A percentile compares a stretch with the other conserved stretches of the same genome.
Conservation (phyloP, 805 yeast species). For the Candida silvicultrix region DNA sequence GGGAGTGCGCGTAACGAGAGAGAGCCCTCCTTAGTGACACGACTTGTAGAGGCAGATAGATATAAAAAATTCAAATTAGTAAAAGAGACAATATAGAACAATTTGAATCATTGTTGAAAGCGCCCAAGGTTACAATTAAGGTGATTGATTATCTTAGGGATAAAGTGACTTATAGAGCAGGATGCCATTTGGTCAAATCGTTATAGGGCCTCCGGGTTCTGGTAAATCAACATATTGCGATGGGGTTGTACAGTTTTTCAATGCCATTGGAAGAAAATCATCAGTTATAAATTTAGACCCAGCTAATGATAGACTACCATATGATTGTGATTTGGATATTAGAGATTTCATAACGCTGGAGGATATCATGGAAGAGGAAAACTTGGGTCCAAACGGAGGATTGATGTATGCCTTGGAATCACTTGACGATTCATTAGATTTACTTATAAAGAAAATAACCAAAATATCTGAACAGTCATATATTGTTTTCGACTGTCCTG, state of each 20-base stretch:
- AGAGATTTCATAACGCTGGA: slow-evolving; percentile 81
- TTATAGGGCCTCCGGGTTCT: slow-evolving; percentile 97
- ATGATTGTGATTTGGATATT: slow-evolving; percentile 72
- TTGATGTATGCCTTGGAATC: slow-evolving; percentile 81
- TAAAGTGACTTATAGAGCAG: not conserved
- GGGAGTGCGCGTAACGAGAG: no score
- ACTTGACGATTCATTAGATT: slow-evolving; percentile 48
- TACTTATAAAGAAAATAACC: slow-evolving; percentile 50
- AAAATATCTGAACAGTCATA: slow-evolving; percentile 56
- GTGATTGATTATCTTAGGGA: no score
- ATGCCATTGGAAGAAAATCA: slow-evolving; percentile 88
- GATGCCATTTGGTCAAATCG: slow-evolving; percentile 80
- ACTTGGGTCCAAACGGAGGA: slow-evolving; percentile 91
- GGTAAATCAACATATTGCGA: slow-evolving; percentile 94
- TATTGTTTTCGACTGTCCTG: slow-evolving; percentile 85
- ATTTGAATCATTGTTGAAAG: no score
- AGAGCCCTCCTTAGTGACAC: no score
- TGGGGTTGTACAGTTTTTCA: slow-evolving; percentile 88
- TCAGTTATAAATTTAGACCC: slow-evolving; percentile 90
- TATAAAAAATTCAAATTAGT: no score
- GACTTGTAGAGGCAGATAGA: no score
- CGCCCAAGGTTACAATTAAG: no score
- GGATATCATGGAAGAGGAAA: slow-evolving; percentile 93
- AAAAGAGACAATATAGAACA: no score
- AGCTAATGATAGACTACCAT: slow-evolving; percentile 68